phyloP scores from a whole-genome alignment of 2,329 filamentous ascomycete genomes.

The Periconia digitata region DNA sequence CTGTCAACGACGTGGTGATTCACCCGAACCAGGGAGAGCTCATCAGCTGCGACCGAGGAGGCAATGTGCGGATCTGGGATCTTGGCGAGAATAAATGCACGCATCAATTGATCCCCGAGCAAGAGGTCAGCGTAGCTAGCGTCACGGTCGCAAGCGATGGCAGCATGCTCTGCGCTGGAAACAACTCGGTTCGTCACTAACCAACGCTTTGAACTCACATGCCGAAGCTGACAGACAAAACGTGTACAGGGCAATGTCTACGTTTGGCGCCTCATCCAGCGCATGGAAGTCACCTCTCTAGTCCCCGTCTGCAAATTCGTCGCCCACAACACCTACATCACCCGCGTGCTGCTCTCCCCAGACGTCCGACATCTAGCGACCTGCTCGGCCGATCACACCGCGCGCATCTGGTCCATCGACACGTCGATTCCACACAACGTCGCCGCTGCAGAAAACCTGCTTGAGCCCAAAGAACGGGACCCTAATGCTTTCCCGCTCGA shows the following conservation, averaged over 20 bases:
- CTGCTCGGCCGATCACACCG: slow-evolving; percentile 90
- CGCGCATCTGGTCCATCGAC: slow-evolving; percentile 95
- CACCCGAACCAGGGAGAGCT: slow-evolving; percentile 98
- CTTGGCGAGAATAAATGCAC: slow-evolving; percentile 95
- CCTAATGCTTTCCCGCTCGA: slow-evolving; percentile 73
- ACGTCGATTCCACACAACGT: slow-evolving; percentile 39
- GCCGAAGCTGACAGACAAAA: background rate
- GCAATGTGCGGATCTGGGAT: slow-evolving; percentile 95
- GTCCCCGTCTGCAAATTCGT: slow-evolving; percentile 86
- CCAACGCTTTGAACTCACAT: background rate
- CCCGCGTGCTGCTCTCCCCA: slow-evolving; percentile 84
- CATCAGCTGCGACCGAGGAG: slow-evolving; percentile 90
- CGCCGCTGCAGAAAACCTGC: slow-evolving; percentile 32
- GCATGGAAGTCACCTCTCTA: slow-evolving; percentile 78
- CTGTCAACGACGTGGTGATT: slow-evolving; percentile 98
- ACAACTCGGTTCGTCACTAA: slow-evolving; percentile 67
- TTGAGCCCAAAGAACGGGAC: slow-evolving; percentile 40
- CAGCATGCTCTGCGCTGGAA: slow-evolving; percentile 87
- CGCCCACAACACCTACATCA: slow-evolving; percentile 91
- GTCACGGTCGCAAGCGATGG: slow-evolving; percentile 96
- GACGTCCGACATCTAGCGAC: slow-evolving; percentile 94
- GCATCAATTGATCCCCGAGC: slow-evolving; percentile 93
- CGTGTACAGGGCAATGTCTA: slow-evolving; percentile 81
- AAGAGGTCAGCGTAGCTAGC: slow-evolving; percentile 89
- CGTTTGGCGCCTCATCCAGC: slow-evolving; percentile 91